Base-by-base conservation (phyloP, 495 filamentous ascomycete species). In the Hypoxylon trugodes region DNA sequence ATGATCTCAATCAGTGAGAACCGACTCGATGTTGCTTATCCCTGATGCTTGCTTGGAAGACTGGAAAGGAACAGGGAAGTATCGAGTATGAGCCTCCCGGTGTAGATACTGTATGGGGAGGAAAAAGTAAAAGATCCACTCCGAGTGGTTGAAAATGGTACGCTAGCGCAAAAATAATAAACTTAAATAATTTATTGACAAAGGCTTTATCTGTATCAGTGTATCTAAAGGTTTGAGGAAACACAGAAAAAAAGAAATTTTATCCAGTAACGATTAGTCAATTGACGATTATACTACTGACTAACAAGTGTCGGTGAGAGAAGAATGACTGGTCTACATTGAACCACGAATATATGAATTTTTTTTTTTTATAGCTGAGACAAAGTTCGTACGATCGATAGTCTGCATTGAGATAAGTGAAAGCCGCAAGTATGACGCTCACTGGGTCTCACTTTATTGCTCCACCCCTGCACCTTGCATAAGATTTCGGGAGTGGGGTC, bases 371-470 rank as follows among this genome's bases (percentile, higher is more conserved):
- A 13, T n/a, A 16, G 50, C 30, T 59, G 9, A 50, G 32, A 42
- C 55, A 50, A 59, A 55, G 42, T 65, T 65, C 48, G 61, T 59
- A 65, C 43, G 61, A 65, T 65, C 42, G 61, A 65, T 65, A 50
- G 55, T 43, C 35, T 22, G n/a, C n/a, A n/a, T n/a, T n/a, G n/a
- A 32, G 6, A 28, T 48, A 19, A 21, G 40, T 21, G 28, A 22
- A 51, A 63, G 57, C 48, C 47, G 57, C 51, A 57, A n/a, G 33
- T 40, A 52, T 45, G 49, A 61, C 41, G 48, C 48, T 18, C 26
- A 32, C 40, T 49, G 42, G 49, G 42, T 43, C 37, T 42, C 41
- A 36, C 1, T 9, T 32, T 43, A 8, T n/a, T n/a, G n/a, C 51
- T 50, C 51, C 43, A 49, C 59, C 26, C 50, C 50, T 48, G 35